Percentiles rank a stretch among this genome's conserved stretches.
Evolutionary conservation across 2,329 filamentous ascomycete species (phyloP).

Genomic region (Phoma sp.): DNA sequence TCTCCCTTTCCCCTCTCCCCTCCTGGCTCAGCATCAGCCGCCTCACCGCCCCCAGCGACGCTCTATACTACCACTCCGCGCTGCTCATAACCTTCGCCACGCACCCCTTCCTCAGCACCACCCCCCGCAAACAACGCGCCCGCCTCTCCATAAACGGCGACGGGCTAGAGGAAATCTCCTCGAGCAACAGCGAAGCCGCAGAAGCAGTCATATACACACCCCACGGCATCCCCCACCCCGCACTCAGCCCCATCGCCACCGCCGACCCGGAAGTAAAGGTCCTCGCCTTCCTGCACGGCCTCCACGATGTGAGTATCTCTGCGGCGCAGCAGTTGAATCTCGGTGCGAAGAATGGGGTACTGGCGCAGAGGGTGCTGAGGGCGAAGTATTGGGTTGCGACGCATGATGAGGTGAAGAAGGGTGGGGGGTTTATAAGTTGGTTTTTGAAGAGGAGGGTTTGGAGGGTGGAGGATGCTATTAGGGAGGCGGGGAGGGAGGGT

Average conservation of each 20-base stretch:
- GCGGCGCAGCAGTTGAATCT: conserved; percentile 67
- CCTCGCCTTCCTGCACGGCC: conserved; percentile 68
- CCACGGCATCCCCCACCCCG: conserved; percentile 63
- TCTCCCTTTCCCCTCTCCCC: conserved; percentile 58
- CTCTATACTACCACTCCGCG: conserved; percentile 66
- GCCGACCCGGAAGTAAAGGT: conserved; percentile 59
- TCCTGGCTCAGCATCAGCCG: conserved; percentile 68
- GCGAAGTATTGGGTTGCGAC: conserved; percentile 71
- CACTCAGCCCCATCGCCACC: conserved; percentile 54
- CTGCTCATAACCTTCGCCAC: conserved; percentile 64
- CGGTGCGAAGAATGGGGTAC: conserved; percentile 67
- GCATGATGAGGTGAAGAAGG: conserved; percentile 70
- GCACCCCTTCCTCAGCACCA: conserved; percentile 37
- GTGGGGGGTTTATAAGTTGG: conserved; percentile 63
- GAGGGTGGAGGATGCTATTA: conserved; percentile 57
- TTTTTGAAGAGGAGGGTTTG: conserved; percentile 55
- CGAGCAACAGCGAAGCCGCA: conserved; percentile 36
- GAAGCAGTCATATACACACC: conserved; percentile 71
- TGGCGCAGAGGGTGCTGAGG: conserved; percentile 60
- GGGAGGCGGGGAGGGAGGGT: conserved; percentile 55
- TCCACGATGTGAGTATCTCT: conserved; percentile 66
- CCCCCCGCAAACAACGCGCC: conserved; percentile 39
- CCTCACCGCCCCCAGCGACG: conserved; percentile 61
- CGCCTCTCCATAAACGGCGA: conserved; percentile 42
- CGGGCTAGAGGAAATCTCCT: conserved; percentile 29